Evolutionary conservation across 2,329 filamentous ascomycete species (phyloP).

Genomic region (Scytalidium sp.): DNA sequence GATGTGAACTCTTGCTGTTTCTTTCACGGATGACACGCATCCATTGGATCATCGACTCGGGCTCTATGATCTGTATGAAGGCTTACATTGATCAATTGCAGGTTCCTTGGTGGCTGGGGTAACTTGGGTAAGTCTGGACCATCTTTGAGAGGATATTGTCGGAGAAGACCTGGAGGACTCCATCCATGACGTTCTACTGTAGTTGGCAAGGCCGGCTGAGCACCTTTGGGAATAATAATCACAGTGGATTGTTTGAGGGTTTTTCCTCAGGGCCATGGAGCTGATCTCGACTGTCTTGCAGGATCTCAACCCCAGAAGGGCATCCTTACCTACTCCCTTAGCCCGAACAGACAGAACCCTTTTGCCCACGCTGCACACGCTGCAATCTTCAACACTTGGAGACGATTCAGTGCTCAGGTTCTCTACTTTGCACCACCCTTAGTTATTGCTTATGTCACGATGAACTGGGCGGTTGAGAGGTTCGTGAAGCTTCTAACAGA

Average conservation of each 20-base stretch:
- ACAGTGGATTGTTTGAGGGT: too few relatives aligned
- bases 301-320: conserved; percentile 61
- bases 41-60: not conserved
- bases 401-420: conserved; percentile 80
- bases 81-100: conserved; percentile 20
- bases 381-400: conserved; percentile 94
- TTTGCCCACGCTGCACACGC: conserved; percentile 74
- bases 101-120: conserved; percentile 30
- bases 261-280: not conserved
- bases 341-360: conserved; percentile 85
- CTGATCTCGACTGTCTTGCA: conserved; percentile 31
- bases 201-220: not conserved
- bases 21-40: not conserved
- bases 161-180: not conserved
- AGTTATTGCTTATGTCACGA: conserved; percentile 72
- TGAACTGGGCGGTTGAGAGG: conserved; percentile 92
- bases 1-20: not conserved
- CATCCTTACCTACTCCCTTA: conserved; percentile 70
- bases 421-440: conserved; percentile 85
- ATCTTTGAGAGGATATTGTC: not conserved
- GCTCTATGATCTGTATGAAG: not conserved
- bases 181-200: not conserved
- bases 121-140: conserved; percentile 28
- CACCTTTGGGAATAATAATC: too few relatives aligned
- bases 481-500: conserved; percentile 43